phyloP scores from a whole-genome alignment of 2,329 filamentous ascomycete genomes.

The Clarireedia hainanense region DNA sequence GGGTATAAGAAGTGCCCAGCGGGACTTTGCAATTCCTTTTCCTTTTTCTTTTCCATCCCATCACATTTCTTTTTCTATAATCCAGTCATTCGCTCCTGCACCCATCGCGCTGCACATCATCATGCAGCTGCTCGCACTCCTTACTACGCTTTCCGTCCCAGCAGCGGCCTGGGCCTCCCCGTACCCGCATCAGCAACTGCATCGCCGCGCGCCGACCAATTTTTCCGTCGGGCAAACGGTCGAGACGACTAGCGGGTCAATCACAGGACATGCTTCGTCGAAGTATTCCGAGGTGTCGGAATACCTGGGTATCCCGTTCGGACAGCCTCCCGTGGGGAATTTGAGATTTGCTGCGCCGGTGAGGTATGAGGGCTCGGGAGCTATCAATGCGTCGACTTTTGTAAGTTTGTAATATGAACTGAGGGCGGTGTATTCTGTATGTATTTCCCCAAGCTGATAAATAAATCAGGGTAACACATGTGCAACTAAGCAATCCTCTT shows the following conservation, averaged over 20 bases:
- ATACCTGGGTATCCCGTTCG: conserved; percentile 36
- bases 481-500: background rate
- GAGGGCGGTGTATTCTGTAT: conserved; percentile 13
- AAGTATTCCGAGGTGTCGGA: conserved; percentile 20
- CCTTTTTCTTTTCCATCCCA: too few species aligned
- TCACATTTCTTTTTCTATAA: too few species aligned
- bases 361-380: conserved; percentile 9
- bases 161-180: background rate
- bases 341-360: conserved; percentile 29
- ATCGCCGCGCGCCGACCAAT: background rate
- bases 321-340: conserved; percentile 32
- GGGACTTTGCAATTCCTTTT: too few species aligned
- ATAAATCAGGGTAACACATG: background rate
- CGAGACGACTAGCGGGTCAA: conserved; percentile 20
- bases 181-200: background rate
- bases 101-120: background rate
- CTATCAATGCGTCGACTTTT: conserved; percentile 19
- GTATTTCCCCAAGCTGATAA: background rate
- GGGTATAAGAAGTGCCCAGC: too few species aligned
- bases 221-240: background rate
- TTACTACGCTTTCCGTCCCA: background rate
- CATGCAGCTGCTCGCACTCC: background rate
- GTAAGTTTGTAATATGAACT: conserved; percentile 12
- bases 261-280: conserved; percentile 20
- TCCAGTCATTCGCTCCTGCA: too few species aligned